Evolutionary conservation across 1,284 basidiomycete species (phyloP), one percentile per base, ranked within the genome.

Genomic region (Ceratobasidium sp.): DNA sequence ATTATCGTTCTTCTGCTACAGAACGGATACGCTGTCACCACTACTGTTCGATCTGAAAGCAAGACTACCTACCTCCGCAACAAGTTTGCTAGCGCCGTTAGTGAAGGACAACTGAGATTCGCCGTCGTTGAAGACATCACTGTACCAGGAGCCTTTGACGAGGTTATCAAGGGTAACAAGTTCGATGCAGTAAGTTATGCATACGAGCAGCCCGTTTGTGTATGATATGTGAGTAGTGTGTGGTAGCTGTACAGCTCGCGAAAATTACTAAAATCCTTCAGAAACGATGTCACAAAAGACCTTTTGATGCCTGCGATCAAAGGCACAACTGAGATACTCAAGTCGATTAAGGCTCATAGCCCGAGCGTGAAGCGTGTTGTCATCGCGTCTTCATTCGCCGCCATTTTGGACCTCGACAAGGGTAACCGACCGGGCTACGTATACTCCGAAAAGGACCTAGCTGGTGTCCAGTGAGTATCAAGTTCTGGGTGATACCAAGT

Each of bases 291-390:
- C 3, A 82, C 81, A 77, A 78, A 79, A 33, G 84, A 83, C 33
- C 81, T 85, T 63, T 81, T 85, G 73, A 82, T 84, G 71, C 85
- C 86, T 1, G 86, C 86, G 20, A 83, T 87, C 37, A 80, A 85
- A 67, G 86, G 86, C 3, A 87, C 86, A 0, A 79, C 80, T 15
- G 82, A 82, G 67, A 80, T 86, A 5, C 80, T 87, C 11, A 79
- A 82, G 37, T 83, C 84, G 23, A 76, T 81, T 31, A 81, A 80
- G 33, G 80, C 77, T 77, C 42, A 60, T n/a, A 66, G 64, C 11
- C 47, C 80, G 45, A 77, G 77, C 26, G 82, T 87, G 79, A 83
- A 83, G 77, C 81, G 84, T 17, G 82, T 87, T 63, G 83, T 85
- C 49, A 80, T 86, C 68, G 85, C 86, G 5, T 85, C 85, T 6